Percentiles rank a stretch among this genome's conserved stretches.
These are phyloP conservation scores for Termitomyces eurrhizus DNA, from an alignment of 768 basidiomycete genomes.

Conservation along the genomic window DNA sequence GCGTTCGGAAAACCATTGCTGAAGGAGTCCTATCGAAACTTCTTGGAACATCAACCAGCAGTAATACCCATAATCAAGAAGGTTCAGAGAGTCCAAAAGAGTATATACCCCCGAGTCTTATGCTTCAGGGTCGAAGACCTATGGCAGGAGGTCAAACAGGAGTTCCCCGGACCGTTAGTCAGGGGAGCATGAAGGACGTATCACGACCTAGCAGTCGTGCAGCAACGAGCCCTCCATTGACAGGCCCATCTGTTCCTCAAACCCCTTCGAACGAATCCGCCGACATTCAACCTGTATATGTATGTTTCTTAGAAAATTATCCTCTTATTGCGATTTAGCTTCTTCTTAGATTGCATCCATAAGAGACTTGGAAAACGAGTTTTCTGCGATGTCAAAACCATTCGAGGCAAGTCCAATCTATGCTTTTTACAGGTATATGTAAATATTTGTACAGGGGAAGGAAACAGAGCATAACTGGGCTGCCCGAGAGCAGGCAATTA, in stretches of 20 bases:
- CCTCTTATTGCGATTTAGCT: background rate
- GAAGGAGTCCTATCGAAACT: constrained; percentile 75
- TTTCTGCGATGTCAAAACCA: constrained; percentile 67
- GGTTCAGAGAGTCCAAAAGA: constrained; percentile 59
- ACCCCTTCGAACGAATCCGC: constrained; percentile 36
- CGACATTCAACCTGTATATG: constrained; percentile 66
- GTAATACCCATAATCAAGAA: constrained; percentile 46
- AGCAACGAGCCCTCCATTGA: constrained; percentile 32
- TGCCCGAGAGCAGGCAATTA: constrained; percentile 70
- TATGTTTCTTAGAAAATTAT: constrained; percentile 30
- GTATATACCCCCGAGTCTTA: constrained; percentile 74
- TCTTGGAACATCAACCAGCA: constrained; percentile 41
- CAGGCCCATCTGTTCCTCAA: constrained; percentile 31
- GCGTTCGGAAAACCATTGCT: constrained; percentile 82
- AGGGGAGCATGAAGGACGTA: constrained; percentile 43
- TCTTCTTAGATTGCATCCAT: constrained; percentile 71
- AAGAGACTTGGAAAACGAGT: constrained; percentile 83
- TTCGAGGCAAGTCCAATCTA: constrained; percentile 64
- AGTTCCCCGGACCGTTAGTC: constrained; percentile 44
- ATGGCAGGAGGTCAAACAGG: constrained; percentile 32
- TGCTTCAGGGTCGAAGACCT: constrained; percentile 52
- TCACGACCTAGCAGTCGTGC: constrained; percentile 61
- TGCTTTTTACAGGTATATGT: background rate
- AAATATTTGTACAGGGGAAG: constrained; percentile 58
- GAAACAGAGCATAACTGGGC: constrained; percentile 98